A percentile compares a stretch with the other conserved stretches of the same genome.
These are phyloP conservation scores for Xylariales sp. DNA, from an alignment of 2,329 filamentous ascomycete genomes.

Conservation along the genomic window DNA sequence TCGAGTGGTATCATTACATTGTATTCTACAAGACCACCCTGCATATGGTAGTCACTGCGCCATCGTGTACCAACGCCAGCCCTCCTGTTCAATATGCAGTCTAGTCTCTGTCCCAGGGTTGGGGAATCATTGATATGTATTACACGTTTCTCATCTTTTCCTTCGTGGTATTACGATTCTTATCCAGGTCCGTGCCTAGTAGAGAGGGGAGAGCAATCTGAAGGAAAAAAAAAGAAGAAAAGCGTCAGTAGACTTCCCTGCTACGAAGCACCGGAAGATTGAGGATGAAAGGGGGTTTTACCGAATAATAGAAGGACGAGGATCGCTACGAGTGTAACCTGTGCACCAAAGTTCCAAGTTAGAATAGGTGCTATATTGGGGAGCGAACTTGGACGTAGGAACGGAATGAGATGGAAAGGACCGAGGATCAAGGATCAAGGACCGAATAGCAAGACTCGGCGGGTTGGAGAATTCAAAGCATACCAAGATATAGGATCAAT, in stretches of 20 bases:
- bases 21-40: constrained; percentile 42
- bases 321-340: constrained; percentile 96
- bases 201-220: constrained; percentile 74
- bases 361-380: constrained; percentile 9
- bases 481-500: constrained; percentile 96
- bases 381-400: background rate
- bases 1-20: constrained; percentile 46
- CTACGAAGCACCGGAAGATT: too few species aligned
- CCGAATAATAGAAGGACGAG: constrained; percentile 78
- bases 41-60: constrained; percentile 19
- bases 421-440: background rate
- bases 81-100: constrained; percentile 20
- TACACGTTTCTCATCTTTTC: constrained; percentile 25
- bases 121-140: constrained; percentile 23
- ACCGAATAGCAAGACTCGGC: background rate
- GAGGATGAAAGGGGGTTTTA: constrained; percentile 50
- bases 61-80: constrained; percentile 32
- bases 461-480: constrained; percentile 42
- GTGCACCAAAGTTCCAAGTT: constrained; percentile 31
- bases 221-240: background rate
- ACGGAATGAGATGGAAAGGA: constrained; percentile 25
- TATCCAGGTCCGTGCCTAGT: constrained; percentile 54
- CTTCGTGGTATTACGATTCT: background rate
- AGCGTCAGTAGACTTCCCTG: constrained; percentile 41
- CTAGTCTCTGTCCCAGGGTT: constrained; percentile 7